Evolutionary conservation across 2,329 filamentous ascomycete species (phyloP).

Genomic region (Celoporthe dispersa): DNA sequence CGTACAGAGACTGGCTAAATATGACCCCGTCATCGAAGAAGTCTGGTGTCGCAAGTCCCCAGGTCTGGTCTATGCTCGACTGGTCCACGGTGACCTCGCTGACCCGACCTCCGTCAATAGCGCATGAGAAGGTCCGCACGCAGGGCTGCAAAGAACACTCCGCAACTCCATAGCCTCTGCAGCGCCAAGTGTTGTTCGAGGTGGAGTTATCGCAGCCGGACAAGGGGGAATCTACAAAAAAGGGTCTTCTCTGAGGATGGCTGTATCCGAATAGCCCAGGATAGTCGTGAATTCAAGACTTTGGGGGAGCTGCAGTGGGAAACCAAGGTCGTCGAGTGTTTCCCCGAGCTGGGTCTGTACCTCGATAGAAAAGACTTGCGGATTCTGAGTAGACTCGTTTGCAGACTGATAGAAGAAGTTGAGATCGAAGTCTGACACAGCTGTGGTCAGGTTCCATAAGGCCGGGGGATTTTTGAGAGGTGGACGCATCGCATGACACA

Average conservation of each 20-base stretch:
- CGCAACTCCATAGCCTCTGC: constrained; percentile 18
- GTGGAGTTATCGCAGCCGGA: constrained; percentile 2
- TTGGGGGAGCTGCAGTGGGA: too few relatives aligned
- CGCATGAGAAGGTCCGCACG: constrained; percentile 11
- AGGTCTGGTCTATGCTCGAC: not conserved
- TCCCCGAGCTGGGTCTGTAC: too few relatives aligned
- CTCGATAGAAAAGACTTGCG: too few relatives aligned
- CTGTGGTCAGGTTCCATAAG: too few relatives aligned
- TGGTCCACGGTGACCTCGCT: constrained; percentile 7
- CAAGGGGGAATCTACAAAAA: not conserved
- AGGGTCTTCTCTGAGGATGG: not conserved
- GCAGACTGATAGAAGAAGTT: too few relatives aligned
- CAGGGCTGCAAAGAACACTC: constrained; percentile 14
- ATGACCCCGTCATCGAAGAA: too few relatives aligned
- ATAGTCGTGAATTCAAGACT: not conserved
- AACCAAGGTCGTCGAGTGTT: too few relatives aligned
- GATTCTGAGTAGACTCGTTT: too few relatives aligned
- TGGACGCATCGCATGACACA: not conserved
- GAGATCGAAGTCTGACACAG: too few relatives aligned
- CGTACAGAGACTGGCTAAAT: not conserved
- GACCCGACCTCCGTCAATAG: constrained; percentile 8
- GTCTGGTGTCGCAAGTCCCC: too few relatives aligned
- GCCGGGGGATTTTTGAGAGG: too few relatives aligned
- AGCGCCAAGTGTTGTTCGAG: constrained; percentile 11
- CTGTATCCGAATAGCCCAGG: constrained; percentile 1